Base-by-base conservation (phyloP, 2,329 filamentous ascomycete species). In the Fusarium marasasianum region DNA sequence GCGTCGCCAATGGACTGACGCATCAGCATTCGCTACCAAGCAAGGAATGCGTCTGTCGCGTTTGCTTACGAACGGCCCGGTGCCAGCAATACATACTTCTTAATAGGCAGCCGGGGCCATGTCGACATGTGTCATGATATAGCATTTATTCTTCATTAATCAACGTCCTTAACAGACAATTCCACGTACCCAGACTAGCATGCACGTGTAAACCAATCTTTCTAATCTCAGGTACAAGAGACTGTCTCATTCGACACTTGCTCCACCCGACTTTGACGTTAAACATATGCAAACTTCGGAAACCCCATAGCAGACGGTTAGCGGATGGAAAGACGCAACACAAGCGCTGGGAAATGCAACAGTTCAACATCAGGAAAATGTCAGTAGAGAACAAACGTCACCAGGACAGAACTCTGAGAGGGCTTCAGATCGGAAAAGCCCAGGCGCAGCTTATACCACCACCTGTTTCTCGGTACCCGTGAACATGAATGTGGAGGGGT, bases 101-200 rank as follows among this genome's bases (percentile, higher is more conserved):
- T 75, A 77, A 73, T 77, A 77, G 70, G 65, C 66, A 73, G 51
- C 67, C 54, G 66, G 48, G 67, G 41, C 59, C 67, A 79, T 73
- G 77, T 55, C 72, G 76, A 75, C 69, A 78, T 78, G 76, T 78
- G 76, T 78, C 71, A 78, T 78, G 76, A 78, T 74, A 72, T 78
- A 78, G 75, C 66, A 77, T 78, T 78, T 78, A 74, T 78, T 78
- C 64, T 78, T 78, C 69, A 78, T 78, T 78, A 78, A 77, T 78
- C 63, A 64, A 72, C 66, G 69, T 75, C 75, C 65, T 69, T 37
- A 48, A 75, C 65, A 72, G 71, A 69, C 54, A 67, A 65, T 69
- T 69, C 55, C 68, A 41, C 31, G 65, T 47, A 53, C 55, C 44
- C 51, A 72, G 63, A 35, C 26, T 38, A 48, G 24, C 64, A 45